A percentile compares a stretch with the other conserved stretches of the same genome.
Evolutionary conservation across 2,329 filamentous ascomycete species (phyloP).

Genomic region (Parafenestella ontariensis): DNA sequence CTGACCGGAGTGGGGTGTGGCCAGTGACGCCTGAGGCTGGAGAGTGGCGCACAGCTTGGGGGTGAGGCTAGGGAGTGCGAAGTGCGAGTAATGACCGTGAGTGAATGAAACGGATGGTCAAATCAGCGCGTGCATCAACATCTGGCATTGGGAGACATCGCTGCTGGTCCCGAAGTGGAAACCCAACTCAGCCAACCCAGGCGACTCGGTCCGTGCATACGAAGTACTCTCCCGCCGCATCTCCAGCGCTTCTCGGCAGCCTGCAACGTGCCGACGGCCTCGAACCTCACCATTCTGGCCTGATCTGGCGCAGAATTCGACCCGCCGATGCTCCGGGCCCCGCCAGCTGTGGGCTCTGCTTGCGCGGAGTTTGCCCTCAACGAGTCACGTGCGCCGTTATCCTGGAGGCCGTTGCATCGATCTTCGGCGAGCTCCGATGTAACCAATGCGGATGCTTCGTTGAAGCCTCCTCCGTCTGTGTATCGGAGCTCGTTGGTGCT

Average conservation of each 20-base stretch:
- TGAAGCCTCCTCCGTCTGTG: constrained; percentile 27
- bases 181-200: not conserved
- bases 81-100: constrained; percentile 11
- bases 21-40: constrained; percentile 14
- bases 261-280: not conserved
- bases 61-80: constrained; percentile 22
- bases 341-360: constrained; percentile 5
- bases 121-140: not conserved
- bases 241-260: not conserved
- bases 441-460: constrained; percentile 35
- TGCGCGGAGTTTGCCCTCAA: constrained; percentile 16
- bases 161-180: not conserved
- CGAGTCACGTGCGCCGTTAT: constrained; percentile 37
- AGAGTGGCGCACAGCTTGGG: too few species aligned
- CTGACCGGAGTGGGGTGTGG: constrained; percentile 25
- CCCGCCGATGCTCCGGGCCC: constrained; percentile 13
- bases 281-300: constrained; percentile 30
- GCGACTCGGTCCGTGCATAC: constrained; percentile 2
- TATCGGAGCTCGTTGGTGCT: constrained; percentile 32
- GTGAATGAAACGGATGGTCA: constrained; percentile 7
- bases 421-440: constrained; percentile 39
- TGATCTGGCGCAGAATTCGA: constrained; percentile 26
- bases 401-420: constrained; percentile 22
- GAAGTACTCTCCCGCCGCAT: constrained; percentile 1
- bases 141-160: not conserved